phyloP scores from a whole-genome alignment of 805 yeast genomes.

The Tetrapisispora fleetii region DNA sequence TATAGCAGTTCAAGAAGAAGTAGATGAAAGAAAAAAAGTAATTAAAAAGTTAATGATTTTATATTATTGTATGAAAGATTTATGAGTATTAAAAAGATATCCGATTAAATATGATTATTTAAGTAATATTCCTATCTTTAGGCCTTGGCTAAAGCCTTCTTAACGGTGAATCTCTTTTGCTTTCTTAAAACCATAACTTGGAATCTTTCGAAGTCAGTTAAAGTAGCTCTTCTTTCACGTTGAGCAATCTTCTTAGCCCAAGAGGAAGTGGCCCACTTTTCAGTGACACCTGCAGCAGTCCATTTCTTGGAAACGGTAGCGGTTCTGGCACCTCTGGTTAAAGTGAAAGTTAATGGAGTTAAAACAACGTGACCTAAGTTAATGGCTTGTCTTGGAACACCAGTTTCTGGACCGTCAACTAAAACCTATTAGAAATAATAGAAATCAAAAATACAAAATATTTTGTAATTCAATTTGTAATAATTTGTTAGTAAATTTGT shows the following conservation, averaged over 20 bases:
- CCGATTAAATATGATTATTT: not conserved
- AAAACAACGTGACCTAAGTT: slow-evolving; percentile 79
- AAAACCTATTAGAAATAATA: slow-evolving; percentile 48
- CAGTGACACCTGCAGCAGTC: slow-evolving; percentile 78
- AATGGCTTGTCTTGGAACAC: slow-evolving; percentile 87
- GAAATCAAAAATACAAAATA: too few relatives aligned
- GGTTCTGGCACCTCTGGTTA: slow-evolving; percentile 94
- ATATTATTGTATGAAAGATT: slow-evolving; percentile 3
- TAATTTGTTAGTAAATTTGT: not conserved
- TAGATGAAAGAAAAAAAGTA: not conserved
- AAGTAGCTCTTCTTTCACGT: slow-evolving; percentile 85
- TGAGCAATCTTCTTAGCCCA: slow-evolving; percentile 99
- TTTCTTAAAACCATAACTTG: slow-evolving; percentile 95
- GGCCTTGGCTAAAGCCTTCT: slow-evolving; percentile 96
- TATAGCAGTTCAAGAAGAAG: not conserved
- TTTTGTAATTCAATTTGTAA: too few relatives aligned
- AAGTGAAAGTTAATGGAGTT: slow-evolving; percentile 81
- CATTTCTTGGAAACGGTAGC: slow-evolving; percentile 83
- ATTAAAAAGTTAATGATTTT: slow-evolving; percentile 1
- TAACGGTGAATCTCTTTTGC: slow-evolving; percentile 92
- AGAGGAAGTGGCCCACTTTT: slow-evolving; percentile 85
- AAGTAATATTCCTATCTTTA: slow-evolving; percentile 31
- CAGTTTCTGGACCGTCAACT: slow-evolving; percentile 88
- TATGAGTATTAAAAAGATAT: slow-evolving; percentile 1
- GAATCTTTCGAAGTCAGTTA: slow-evolving; percentile 98